A percentile compares a stretch with the other conserved stretches of the same genome.
phyloP scores from a whole-genome alignment of 192 early-diverging fungal genomes.

The Piromyces sp. region DNA sequence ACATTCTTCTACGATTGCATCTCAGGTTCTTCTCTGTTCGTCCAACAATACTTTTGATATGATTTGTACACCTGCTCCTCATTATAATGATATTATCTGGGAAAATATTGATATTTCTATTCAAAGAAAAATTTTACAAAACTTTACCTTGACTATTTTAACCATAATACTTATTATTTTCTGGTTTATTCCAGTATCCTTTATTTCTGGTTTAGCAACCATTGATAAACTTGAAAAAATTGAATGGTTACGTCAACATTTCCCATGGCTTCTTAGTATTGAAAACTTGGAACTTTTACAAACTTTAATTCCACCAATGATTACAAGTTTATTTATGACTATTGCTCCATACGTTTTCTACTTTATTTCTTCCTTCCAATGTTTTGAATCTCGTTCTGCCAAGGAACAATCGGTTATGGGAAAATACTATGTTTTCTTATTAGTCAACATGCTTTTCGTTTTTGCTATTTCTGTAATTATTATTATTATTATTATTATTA shows the following conservation, averaged over 20 bases:
- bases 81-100: background rate
- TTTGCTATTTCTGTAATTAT: background rate
- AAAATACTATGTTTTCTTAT: background rate
- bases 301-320: background rate
- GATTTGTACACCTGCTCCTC: background rate
- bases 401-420: background rate
- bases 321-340: background rate
- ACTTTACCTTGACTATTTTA: background rate
- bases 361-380: background rate
- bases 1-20: background rate
- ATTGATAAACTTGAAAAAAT: background rate
- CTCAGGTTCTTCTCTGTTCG: background rate
- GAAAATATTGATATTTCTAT: background rate
- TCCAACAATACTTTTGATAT: background rate
- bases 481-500: no score
- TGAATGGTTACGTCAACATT: background rate
- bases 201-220: background rate
- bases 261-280: background rate
- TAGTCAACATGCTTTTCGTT: background rate
- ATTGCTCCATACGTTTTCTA: background rate
- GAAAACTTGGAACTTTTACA: background rate
- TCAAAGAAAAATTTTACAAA: background rate
- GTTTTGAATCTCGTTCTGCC: background rate
- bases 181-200: background rate
- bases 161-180: background rate